Evolutionary conservation across 805 yeast genomes (phyloP).

Genomic region (Ogataea ganodermae): DNA sequence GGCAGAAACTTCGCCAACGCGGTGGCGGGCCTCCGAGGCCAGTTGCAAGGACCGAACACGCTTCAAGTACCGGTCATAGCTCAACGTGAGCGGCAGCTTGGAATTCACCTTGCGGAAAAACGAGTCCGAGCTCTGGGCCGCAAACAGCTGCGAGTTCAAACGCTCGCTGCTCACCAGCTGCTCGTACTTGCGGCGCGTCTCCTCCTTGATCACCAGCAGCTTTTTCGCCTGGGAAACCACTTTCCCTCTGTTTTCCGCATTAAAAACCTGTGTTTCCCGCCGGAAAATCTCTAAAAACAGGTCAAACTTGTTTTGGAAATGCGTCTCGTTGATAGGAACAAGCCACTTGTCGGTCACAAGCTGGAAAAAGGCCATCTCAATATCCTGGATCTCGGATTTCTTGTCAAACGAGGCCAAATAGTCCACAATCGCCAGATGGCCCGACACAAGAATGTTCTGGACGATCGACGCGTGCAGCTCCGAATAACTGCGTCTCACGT

Average conservation of each 20-base stretch:
- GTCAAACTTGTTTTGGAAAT: slow-evolving; percentile 35
- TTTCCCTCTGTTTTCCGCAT: slow-evolving; percentile 32
- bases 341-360: slow-evolving; percentile 54
- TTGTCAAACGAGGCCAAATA: slow-evolving; percentile 39
- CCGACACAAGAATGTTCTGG: slow-evolving; percentile 69
- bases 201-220: slow-evolving; percentile 61
- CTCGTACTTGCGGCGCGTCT: slow-evolving; percentile 41
- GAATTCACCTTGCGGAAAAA: slow-evolving; percentile 47
- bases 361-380: slow-evolving; percentile 42
- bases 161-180: slow-evolving; percentile 18
- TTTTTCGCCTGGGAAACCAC: slow-evolving; percentile 55
- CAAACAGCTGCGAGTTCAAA: slow-evolving; percentile 14
- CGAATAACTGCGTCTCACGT: slow-evolving; percentile 48
- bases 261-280: slow-evolving; percentile 37
- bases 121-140: slow-evolving; percentile 8
- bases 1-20: slow-evolving; percentile 71
- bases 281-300: slow-evolving; percentile 40
- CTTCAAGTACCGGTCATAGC: slow-evolving; percentile 67
- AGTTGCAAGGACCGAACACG: slow-evolving; percentile 65
- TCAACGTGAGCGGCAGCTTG: slow-evolving; percentile 56
- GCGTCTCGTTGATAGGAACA: slow-evolving; percentile 43
- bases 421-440: slow-evolving; percentile 62
- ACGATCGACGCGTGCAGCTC: slow-evolving; percentile 55
- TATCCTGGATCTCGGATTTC: slow-evolving; percentile 27
- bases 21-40: slow-evolving; percentile 59